Percentiles rank a stretch among this genome's conserved stretches.
Evolutionary conservation across 2,329 filamentous ascomycete species (phyloP).

Genomic region (Diaporthe nobilis): DNA sequence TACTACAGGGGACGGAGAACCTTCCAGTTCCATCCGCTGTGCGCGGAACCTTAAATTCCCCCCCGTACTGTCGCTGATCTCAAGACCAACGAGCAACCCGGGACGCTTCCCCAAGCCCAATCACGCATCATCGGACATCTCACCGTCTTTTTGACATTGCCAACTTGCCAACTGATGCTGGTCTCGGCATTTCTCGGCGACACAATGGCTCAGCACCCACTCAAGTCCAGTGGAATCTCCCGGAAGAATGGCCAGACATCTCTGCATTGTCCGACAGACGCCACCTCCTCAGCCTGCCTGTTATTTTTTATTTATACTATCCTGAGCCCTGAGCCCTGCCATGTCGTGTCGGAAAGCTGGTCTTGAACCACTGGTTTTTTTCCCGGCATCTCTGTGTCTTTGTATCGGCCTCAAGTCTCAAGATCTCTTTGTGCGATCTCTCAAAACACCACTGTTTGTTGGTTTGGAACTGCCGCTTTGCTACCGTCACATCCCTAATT

Average conservation of each 20-base stretch:
- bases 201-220: background rate
- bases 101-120: background rate
- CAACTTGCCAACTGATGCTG: conserved; percentile 13
- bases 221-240: background rate
- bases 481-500: background rate
- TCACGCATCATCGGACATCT: conserved; percentile 8
- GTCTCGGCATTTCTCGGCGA: conserved; percentile 19
- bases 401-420: background rate
- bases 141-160: conserved; percentile 24
- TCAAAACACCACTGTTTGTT: background rate
- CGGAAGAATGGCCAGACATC: background rate
- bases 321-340: background rate
- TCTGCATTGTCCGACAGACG: background rate
- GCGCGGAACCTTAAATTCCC: background rate
- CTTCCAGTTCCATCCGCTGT: conserved; percentile 1
- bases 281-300: background rate
- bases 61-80: conserved; percentile 2
- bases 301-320: background rate
- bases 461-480: background rate
- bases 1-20: conserved; percentile 18
- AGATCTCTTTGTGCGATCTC: background rate
- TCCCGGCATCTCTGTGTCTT: background rate
- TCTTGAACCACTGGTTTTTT: background rate
- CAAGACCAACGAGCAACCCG: background rate
- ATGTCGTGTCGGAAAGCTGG: background rate